Evolutionary conservation across 768 basidiomycete genomes (phyloP), one percentile per base, ranked within the genome.

Genomic region (Boletellus emodensis): DNA sequence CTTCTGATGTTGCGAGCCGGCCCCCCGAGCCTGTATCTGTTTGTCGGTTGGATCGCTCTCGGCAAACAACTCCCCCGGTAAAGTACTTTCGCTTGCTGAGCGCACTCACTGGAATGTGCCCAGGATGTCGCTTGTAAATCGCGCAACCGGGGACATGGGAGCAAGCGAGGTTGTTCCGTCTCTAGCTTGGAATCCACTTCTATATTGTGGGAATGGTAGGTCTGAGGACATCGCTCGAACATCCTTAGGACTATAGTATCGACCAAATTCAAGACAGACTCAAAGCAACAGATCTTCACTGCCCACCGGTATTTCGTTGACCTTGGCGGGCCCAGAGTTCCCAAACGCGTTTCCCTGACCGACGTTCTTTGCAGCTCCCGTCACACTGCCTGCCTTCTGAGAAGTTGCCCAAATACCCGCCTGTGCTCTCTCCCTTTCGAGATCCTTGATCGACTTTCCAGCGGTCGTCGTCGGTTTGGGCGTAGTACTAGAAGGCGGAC

Each of bases 381-480:
- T 30, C 30, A 30, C 30, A 3, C 51, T 41, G 12, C 56, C 49
- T n/a, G 62, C 54, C 40, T 54, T 67, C 44, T 65, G 67, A 14
- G 65, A 53, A 1, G 65, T 59, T 0, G 59, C 90, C 94, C 94
- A 96, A 32, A 96, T 79, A 10, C 81, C 81, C 18, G 85, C 83
- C 63, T 79, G 80, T 3, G 84, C 79, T 73, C 94, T 93, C 73
- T 95, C 93, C 71, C 82, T 84, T 71, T 91, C 88, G 56, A 96
- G 65, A 61, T 92, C 93, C 68, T 87, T 87, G 62, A 95, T 94
- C 39, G 85, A 88, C 75, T 93, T 92, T 35, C 75, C 74, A 36
- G 63, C 58, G 2, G 64, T 62, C 18, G 68, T 63, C 17, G 68
- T 63, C 3, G 79, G 63, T 42, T 78, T 77, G 8, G 34, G 41